These are phyloP conservation scores for Mycena epipterygia DNA, from an alignment of 768 basidiomycete genomes.

Conservation along the genomic window DNA sequence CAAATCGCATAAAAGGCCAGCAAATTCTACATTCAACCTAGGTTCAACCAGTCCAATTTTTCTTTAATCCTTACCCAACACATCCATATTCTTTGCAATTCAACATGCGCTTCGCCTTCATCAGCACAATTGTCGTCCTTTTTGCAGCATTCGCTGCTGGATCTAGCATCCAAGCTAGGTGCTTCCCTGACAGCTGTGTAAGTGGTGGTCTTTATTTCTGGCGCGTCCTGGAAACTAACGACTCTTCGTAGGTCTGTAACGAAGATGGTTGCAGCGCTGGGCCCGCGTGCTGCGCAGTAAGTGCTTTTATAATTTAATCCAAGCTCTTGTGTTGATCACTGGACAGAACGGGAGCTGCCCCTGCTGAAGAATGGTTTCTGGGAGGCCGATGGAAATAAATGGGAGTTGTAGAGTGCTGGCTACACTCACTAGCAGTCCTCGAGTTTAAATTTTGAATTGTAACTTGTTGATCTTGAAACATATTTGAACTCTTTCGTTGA, in stretches of 20 bases:
- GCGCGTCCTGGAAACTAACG: background rate
- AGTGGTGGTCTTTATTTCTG: background rate
- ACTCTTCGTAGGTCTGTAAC: background rate
- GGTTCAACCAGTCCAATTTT: background rate
- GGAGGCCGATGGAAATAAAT: too few relatives aligned
- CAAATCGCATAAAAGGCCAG: background rate
- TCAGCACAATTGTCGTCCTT: background rate
- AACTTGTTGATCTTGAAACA: too few relatives aligned
- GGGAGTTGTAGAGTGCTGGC: too few relatives aligned
- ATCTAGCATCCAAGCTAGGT: background rate
- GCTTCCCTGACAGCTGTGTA: background rate
- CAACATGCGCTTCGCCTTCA: background rate
- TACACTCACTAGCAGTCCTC: too few relatives aligned
- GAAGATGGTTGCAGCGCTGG: background rate
- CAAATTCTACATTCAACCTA: background rate
- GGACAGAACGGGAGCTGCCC: constrained; percentile 6
- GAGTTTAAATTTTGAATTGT: too few relatives aligned
- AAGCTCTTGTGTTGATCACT: background rate
- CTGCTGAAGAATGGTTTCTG: too few relatives aligned
- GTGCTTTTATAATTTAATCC: background rate
- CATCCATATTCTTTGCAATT: background rate
- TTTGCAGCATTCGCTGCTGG: background rate
- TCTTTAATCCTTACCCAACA: background rate
- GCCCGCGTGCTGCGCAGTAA: constrained; percentile 3
- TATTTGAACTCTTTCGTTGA: too few relatives aligned